These are phyloP conservation scores for Rhodotorula graminis DNA, from an alignment of 768 basidiomycete species.

Conservation along the genomic window DNA sequence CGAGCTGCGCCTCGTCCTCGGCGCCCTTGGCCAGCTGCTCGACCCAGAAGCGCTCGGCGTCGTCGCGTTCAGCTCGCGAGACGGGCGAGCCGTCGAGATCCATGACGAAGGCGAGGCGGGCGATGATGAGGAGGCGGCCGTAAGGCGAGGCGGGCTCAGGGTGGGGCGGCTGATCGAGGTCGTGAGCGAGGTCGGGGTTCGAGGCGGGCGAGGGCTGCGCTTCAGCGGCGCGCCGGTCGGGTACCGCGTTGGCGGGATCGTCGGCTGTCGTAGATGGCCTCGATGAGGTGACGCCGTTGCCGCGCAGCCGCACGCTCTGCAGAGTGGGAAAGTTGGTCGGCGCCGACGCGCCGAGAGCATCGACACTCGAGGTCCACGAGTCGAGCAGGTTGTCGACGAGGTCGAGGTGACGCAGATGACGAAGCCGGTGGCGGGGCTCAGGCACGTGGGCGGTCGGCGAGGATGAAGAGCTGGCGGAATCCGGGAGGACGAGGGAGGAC, in stretches of 20 bases:
- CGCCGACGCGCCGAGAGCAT: conserved; percentile 48
- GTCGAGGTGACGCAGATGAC: conserved; percentile 46
- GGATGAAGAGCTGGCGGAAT: conserved; percentile 60
- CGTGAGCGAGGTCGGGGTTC: too few relatives aligned
- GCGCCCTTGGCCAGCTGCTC: conserved; percentile 58
- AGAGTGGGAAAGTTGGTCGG: conserved; percentile 16
- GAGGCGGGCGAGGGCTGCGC: background rate
- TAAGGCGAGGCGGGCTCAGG: conserved; percentile 46
- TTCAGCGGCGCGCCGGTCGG: too few relatives aligned
- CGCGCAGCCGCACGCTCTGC: too few relatives aligned
- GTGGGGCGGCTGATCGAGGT: background rate
- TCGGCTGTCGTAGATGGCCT: too few relatives aligned
- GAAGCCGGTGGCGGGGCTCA: background rate
- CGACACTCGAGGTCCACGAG: too few relatives aligned
- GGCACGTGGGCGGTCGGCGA: conserved; percentile 46
- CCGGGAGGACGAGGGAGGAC: conserved; percentile 47
- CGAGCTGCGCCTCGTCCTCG: background rate
- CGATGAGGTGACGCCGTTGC: too few relatives aligned
- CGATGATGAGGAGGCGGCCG: conserved; percentile 61
- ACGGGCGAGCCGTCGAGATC: conserved; percentile 70
- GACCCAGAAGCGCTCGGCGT: conserved; percentile 77
- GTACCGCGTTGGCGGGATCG: too few relatives aligned
- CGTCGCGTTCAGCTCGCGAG: conserved; percentile 63
- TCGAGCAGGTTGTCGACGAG: background rate
- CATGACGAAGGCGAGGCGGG: conserved; percentile 61